Evolutionary conservation across 805 yeast genomes (phyloP).

Genomic region (Soucietia sequanensis): DNA sequence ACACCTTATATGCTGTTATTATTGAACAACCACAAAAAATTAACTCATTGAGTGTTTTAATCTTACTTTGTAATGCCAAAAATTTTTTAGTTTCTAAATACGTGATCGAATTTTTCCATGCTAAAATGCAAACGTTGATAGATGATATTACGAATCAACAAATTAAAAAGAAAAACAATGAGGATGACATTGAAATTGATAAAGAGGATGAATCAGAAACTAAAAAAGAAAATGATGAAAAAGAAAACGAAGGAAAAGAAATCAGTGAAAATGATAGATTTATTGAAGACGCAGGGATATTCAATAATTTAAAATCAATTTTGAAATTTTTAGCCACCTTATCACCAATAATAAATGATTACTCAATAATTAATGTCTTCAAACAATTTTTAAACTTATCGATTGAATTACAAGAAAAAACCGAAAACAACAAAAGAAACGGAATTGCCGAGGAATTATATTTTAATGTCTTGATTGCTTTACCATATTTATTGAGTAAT

Average conservation of each 20-base stretch:
- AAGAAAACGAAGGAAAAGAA: constrained; percentile 23
- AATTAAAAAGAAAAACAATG: constrained; percentile 7
- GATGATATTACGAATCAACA: constrained; percentile 19
- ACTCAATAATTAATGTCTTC: constrained; percentile 41
- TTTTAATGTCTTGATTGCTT: constrained; percentile 56
- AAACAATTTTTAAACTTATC: constrained; percentile 55
- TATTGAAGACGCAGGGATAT: constrained; percentile 49
- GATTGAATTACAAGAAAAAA: constrained; percentile 48
- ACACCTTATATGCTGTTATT: constrained; percentile 65
- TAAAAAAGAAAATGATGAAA: constrained; percentile 30
- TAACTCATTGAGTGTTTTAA: constrained; percentile 64
- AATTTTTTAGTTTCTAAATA: constrained; percentile 66
- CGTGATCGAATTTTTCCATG: constrained; percentile 67
- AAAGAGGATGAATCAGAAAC: constrained; percentile 16
- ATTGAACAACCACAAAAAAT: constrained; percentile 91
- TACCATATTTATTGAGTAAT: constrained; percentile 63
- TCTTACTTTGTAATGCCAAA: constrained; percentile 63
- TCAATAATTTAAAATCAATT: constrained; percentile 69
- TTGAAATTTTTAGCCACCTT: constrained; percentile 69
- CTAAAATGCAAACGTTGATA: constrained; percentile 56
- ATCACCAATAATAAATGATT: constrained; percentile 57
- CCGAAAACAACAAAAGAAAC: constrained; percentile 31
- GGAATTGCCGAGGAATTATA: constrained; percentile 69
- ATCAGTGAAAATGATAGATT: constrained; percentile 25
- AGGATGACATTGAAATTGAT: constrained; percentile 6